Evolutionary conservation across 2,329 filamentous ascomycete genomes (phyloP), one percentile per base, ranked within the genome.

Genomic region (Colletotrichum sp.): DNA sequence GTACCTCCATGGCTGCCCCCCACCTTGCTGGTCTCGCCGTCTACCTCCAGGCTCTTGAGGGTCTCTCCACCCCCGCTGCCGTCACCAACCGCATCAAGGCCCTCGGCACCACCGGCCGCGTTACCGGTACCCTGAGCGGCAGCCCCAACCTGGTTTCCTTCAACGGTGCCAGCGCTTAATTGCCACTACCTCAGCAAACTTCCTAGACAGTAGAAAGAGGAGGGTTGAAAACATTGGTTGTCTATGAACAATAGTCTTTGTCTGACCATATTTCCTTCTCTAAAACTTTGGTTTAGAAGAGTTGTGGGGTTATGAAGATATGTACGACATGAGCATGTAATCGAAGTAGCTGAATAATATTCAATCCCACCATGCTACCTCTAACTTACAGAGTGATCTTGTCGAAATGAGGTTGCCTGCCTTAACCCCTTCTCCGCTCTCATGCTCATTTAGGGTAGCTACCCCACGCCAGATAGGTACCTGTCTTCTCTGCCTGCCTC

Each of bases 1-100:
- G 92, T 38, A 93, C 92, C 7, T 91, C 88, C 43, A 93, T 93
- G 91, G 90, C 91, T 3, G 84, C 87, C 4, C 91, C 92, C 0
- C 91, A 93, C 79, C 85, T 93, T 69, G 86, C 90, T 28, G 92
- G 92, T 14, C 81, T 93, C n/a, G 90, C 88, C 13, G 86, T 90
- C n/a, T 93, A 92, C 80, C 81, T 93, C 34, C 80, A 89, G 75
- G 83, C 80, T 12, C 81, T 88, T 2, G 86, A 90, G 79, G 79
- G 81, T 30, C 77, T 80, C 59, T 78, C 77, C 9, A 85, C 83
- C n/a, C 87, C 90, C 1, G 81, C 83, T 67, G 84, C 82, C 36
- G 84, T 90, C 48, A 84, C 82, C 36, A 52, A 79, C 32, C 82
- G 85, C 58, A 85, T 91, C 71, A 82, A 85, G 78, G 79, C 83